Conservation (phyloP, 352 stramenopile species). For the Phytopythium mirpurense region DNA sequence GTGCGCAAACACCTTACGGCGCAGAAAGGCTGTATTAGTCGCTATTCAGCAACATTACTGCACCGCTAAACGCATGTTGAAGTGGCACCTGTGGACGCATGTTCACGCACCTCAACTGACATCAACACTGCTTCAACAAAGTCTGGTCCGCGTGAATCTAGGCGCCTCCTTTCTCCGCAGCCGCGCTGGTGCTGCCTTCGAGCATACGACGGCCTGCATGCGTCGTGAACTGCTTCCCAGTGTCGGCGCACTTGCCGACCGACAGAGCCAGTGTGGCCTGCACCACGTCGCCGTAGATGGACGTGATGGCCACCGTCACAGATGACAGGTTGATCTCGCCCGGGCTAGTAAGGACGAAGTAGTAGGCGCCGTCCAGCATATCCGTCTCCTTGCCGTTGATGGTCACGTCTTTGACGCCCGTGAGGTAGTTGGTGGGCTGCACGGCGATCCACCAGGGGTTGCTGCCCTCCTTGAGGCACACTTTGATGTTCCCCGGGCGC, state of each 20-base stretch:
- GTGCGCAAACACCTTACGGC: not conserved
- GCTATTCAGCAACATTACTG: too few relatives aligned
- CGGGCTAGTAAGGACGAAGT: constrained; percentile 26
- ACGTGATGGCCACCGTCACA: constrained; percentile 26
- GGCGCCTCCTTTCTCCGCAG: not conserved
- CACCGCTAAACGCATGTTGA: too few relatives aligned
- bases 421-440: constrained; percentile 29
- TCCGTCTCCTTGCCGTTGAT: constrained; percentile 20
- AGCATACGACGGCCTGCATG: not conserved
- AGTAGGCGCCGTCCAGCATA: constrained; percentile 30
- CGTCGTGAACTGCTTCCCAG: constrained; percentile 22
- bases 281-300: constrained; percentile 21
- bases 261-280: constrained; percentile 19
- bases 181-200: constrained; percentile 1
- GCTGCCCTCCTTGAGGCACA: constrained; percentile 35
- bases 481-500: constrained; percentile 19
- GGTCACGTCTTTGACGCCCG: constrained; percentile 28
- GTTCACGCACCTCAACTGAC: too few relatives aligned
- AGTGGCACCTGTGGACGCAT: too few relatives aligned
- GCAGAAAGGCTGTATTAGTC: not conserved
- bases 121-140: not conserved
- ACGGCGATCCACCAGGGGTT: constrained; percentile 31
- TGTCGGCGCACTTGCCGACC: constrained; percentile 24
- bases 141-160: not conserved
- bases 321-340: constrained; percentile 11